Conservation (phyloP, 768 basidiomycete genomes). For the Leccinum boreale region DNA sequence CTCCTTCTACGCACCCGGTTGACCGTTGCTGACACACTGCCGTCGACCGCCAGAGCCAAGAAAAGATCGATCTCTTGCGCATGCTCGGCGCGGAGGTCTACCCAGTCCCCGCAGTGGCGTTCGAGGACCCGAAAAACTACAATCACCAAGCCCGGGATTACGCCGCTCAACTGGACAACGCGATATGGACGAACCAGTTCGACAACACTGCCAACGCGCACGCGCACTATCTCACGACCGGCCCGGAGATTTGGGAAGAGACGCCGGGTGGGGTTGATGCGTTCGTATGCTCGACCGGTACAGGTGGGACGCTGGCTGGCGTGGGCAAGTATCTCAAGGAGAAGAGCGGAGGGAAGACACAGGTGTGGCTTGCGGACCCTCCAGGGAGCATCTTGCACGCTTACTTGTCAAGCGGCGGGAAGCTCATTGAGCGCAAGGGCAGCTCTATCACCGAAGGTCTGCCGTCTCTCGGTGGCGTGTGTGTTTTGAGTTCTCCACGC, state of each 20-base stretch:
- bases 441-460: slow-evolving; percentile 90
- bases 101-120: slow-evolving; percentile 95
- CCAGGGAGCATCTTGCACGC: slow-evolving; percentile 91
- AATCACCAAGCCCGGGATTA: slow-evolving; percentile 96
- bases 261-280: slow-evolving; percentile 74
- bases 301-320: slow-evolving; percentile 94
- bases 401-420: slow-evolving; percentile 77
- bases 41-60: slow-evolving; percentile 68
- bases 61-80: slow-evolving; percentile 94
- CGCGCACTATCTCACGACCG: slow-evolving; percentile 86
- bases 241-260: slow-evolving; percentile 96
- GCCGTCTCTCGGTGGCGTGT: neutral
- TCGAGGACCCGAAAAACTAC: slow-evolving; percentile 93
- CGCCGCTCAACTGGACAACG: slow-evolving; percentile 69
- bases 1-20: neutral
- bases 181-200: slow-evolving; percentile 98
- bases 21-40: neutral
- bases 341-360: slow-evolving; percentile 69
- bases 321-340: slow-evolving; percentile 82
- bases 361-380: slow-evolving; percentile 95
- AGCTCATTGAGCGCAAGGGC: slow-evolving; percentile 72
- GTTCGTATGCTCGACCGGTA: slow-evolving; percentile 95
- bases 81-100: slow-evolving; percentile 98
- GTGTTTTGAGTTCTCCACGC: neutral
- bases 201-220: slow-evolving; percentile 92